Base-by-base conservation (phyloP, 176 grass and related monocot genomes). In the Rhynchospora pubera region DNA sequence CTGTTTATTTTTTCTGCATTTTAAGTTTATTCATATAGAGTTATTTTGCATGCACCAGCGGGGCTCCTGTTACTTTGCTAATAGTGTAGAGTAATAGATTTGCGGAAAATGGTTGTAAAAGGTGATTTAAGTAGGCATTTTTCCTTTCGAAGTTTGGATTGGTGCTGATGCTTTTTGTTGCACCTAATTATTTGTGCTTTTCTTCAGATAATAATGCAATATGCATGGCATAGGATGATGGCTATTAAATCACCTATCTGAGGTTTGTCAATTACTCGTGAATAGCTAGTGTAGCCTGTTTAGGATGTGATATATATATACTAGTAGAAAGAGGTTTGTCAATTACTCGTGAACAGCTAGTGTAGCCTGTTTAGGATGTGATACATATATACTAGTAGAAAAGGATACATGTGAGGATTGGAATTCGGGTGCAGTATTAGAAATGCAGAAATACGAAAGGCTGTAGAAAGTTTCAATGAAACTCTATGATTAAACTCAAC, bases 11-110 rank as follows among this genome's bases (percentile, higher is more conserved):
- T 62, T 39, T 22, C 15, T 82, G 32, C 12, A 26, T 82, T 82
- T 82, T 82, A 47, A 82, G 16, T 66, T n/a, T 51, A 50, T 81
- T 63, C 22, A 50, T 81, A 47, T 50, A 81, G 77, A 63, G 79
- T 65, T 69, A 23, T 42, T 69, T 24, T 81, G 16, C 61, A 62
- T 81, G 59, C 6, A 16, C 18, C 24, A 15, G 4, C 0, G 45
- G 48, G 47, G 46, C 47, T 75, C 46, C 21, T 52, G 22, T 28
- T 74, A 74, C 46, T 48, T 74, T 28, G 48, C 48, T 76, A 39
- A 18, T 81, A 75, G 79, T 50, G 34, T 61, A 48, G 47, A 81
- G 39, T 18, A 14, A 12, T 79, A 59, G 76, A 79, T 3, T 62
- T 53, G 13, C 22, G 43, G 9, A 64, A 63, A 6, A 50, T 82